These are phyloP conservation scores for Oemleria cerasiformis DNA, from an alignment of 306 rosid genomes.

Conservation along the genomic window DNA sequence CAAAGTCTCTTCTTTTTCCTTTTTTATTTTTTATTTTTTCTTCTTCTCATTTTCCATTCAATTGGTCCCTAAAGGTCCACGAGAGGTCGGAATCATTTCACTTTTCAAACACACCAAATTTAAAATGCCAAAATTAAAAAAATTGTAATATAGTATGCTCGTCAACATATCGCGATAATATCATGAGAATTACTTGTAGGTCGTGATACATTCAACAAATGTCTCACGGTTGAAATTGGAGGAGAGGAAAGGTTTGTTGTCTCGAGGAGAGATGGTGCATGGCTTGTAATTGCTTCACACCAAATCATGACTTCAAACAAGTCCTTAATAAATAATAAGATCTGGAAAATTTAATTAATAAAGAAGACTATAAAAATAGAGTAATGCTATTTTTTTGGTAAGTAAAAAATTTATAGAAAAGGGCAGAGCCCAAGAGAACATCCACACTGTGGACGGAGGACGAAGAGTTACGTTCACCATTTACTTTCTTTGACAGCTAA, in stretches of 20 bases:
- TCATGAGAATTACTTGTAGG: neutral
- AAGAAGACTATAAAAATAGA: conserved; percentile 4
- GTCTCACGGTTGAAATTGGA: neutral
- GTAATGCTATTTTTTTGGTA: too few species aligned
- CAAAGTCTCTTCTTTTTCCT: neutral
- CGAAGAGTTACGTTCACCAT: too few species aligned
- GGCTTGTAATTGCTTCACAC: conserved; percentile 3
- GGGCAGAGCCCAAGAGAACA: too few species aligned
- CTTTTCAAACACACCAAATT: neutral
- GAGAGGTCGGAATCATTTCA: conserved; percentile 4
- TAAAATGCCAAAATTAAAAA: neutral
- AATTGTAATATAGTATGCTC: too few species aligned
- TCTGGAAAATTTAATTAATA: conserved; percentile 28
- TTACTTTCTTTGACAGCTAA: too few species aligned
- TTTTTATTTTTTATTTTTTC: neutral
- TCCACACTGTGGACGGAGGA: too few species aligned
- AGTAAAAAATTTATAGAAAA: too few species aligned
- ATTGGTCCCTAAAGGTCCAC: conserved; percentile 12
- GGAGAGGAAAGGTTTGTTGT: neutral
- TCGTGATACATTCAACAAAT: neutral
- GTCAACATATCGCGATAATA: conserved; percentile 1
- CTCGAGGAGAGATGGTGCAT: conserved; percentile 11
- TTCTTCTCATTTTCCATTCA: neutral
- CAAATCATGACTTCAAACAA: neutral
- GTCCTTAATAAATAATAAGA: conserved; percentile 27